A percentile compares a stretch with the other conserved stretches of the same genome.
Conservation (phyloP, 805 yeast genomes). For the Isabelozyma heimii region DNA sequence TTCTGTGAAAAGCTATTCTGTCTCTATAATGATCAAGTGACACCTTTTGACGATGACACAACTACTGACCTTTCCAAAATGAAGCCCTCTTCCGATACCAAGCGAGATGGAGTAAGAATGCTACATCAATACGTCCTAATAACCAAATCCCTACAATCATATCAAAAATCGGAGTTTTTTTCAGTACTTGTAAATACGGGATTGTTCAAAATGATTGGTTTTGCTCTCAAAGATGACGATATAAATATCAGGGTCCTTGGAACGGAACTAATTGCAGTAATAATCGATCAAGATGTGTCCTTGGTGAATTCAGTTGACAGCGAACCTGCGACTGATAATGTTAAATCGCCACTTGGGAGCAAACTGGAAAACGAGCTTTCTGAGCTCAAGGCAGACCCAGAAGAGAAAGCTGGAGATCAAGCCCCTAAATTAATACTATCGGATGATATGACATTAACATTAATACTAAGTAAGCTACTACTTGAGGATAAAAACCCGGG, state of each 20-base stretch:
- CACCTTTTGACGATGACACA: background rate
- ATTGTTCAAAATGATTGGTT: constrained; percentile 64
- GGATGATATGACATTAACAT: constrained; percentile 58
- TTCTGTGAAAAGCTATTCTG: constrained; percentile 61
- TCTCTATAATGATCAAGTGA: constrained; percentile 40
- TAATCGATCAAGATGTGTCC: constrained; percentile 80
- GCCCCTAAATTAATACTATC: constrained; percentile 33
- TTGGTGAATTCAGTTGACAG: constrained; percentile 45
- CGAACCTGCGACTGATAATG: constrained; percentile 23
- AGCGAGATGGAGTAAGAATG: constrained; percentile 71
- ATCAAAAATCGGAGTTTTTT: constrained; percentile 65
- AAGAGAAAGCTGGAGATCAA: background rate
- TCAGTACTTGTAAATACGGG: constrained; percentile 64
- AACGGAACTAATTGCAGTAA: constrained; percentile 73
- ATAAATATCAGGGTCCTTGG: constrained; percentile 61
- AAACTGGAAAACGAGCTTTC: background rate
- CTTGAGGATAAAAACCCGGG: constrained; percentile 66
- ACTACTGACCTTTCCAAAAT: background rate
- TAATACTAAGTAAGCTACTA: constrained; percentile 56
- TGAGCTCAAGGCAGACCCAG: background rate
- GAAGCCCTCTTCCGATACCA: constrained; percentile 15
- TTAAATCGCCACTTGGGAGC: constrained; percentile 19
- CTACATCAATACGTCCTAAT: constrained; percentile 77
- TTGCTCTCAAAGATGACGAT: constrained; percentile 58
- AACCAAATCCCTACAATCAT: constrained; percentile 62